Percentiles rank a stretch among this genome's conserved stretches.
Conservation (phyloP, 225 moss, liverwort and hornwort species). For the Ulota crispa region DNA sequence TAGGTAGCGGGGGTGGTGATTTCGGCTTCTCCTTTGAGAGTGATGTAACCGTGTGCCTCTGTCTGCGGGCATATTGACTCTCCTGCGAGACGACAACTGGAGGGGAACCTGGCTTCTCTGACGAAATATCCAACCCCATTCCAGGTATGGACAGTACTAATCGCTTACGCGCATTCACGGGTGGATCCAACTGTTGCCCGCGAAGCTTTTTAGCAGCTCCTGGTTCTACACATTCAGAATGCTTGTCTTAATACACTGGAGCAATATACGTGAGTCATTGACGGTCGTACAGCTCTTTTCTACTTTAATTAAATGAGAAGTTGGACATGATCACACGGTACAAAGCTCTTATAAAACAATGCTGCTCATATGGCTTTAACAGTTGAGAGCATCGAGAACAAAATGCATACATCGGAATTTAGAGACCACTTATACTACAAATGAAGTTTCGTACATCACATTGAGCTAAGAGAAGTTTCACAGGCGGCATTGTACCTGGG, state of each 20-base stretch:
- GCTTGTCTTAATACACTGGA: not conserved
- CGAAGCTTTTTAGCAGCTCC: conserved; percentile 24
- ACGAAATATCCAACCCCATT: conserved; percentile 22
- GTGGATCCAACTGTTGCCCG: conserved; percentile 19
- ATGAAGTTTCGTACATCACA: not conserved
- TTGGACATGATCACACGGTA: not conserved
- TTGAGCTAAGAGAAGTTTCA: not conserved
- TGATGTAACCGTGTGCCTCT: not conserved
- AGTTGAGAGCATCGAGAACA: not conserved
- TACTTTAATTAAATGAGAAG: not conserved
- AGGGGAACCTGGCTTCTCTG: conserved; percentile 21
- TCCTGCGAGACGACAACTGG: conserved; percentile 14
- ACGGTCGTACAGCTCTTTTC: not conserved
- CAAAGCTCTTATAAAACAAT: not conserved
- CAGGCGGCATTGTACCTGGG: conserved; percentile 28
- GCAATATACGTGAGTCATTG: not conserved
- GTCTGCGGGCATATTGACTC: not conserved
- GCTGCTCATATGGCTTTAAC: not conserved
- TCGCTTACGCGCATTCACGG: conserved; percentile 21
- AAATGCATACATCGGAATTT: not conserved
- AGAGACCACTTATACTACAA: not conserved
- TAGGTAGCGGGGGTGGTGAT: conserved; percentile 16
- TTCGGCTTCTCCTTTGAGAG: conserved; percentile 11
- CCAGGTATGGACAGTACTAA: conserved; percentile 32
- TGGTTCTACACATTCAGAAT: conserved; percentile 16